phyloP scores from a whole-genome alignment of 345 rosid genomes.

The Lumnitzera littorea region DNA sequence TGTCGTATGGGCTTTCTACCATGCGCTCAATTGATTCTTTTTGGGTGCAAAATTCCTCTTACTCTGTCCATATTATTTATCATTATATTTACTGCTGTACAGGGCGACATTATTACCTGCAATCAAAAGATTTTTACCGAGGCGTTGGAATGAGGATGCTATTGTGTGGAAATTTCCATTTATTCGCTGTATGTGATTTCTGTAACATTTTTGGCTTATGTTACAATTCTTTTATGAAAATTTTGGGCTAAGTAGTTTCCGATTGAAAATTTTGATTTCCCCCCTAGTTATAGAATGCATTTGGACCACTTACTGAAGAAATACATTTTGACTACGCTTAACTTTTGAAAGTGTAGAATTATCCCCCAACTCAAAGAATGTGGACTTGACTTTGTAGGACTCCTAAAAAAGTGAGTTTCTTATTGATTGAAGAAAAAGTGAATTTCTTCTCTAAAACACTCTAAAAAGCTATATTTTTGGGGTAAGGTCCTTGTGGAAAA shows the following conservation, averaged over 20 bases:
- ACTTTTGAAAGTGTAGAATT: too few relatives aligned
- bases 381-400: too few relatives aligned
- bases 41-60: too few relatives aligned
- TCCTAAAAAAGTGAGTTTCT: not conserved
- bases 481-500: too few relatives aligned
- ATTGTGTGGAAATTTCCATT: slow-evolving; percentile 75
- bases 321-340: too few relatives aligned
- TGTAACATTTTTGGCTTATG: slow-evolving; percentile 1
- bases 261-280: too few relatives aligned
- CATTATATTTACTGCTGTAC: slow-evolving; percentile 12
- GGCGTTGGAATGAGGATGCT: slow-evolving; percentile 70
- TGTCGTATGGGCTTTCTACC: slow-evolving; percentile 8
- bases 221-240: not conserved
- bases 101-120: slow-evolving; percentile 93
- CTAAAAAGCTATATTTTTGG: not conserved
- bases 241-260: not conserved
- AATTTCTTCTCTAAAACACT: not conserved
- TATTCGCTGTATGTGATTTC: slow-evolving; percentile 56
- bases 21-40: too few relatives aligned
- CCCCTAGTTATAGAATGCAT: too few relatives aligned
- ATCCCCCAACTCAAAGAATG: too few relatives aligned
- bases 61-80: not conserved
- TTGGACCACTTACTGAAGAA: too few relatives aligned
- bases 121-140: slow-evolving; percentile 62
- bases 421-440: not conserved